Evolutionary conservation across 352 stramenopile species (phyloP).

Genomic region (Phytophthora macrochlamydospora): DNA sequence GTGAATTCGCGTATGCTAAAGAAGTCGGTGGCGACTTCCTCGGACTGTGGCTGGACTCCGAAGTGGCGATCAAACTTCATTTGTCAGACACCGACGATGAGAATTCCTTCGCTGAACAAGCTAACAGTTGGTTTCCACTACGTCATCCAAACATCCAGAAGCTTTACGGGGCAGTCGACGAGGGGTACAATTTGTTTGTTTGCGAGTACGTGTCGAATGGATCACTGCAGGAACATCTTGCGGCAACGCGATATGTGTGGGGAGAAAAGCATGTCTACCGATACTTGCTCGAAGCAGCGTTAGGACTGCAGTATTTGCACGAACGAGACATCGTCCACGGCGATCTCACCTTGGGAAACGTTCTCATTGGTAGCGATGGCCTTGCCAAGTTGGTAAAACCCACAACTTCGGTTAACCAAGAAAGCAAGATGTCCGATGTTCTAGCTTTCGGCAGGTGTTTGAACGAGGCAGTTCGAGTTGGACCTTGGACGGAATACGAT

Average conservation of each 20-base stretch:
- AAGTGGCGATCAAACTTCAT: background rate
- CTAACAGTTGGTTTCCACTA: background rate
- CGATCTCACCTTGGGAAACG: too few relatives aligned
- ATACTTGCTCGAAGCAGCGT: too few relatives aligned
- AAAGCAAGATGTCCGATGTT: background rate
- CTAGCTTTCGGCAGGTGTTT: background rate
- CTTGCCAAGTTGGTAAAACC: conserved; percentile 11
- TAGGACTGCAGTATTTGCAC: too few relatives aligned
- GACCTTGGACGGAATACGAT: background rate
- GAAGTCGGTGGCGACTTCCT: background rate
- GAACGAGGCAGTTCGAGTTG: background rate
- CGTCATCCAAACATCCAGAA: background rate
- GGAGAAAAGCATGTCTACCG: too few relatives aligned
- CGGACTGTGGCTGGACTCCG: background rate
- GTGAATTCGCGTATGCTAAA: background rate
- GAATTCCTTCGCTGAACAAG: background rate
- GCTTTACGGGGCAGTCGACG: background rate
- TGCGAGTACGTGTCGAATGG: background rate
- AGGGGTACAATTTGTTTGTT: background rate
- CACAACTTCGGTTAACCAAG: background rate
- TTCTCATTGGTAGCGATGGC: conserved; percentile 3
- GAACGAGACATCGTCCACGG: too few relatives aligned
- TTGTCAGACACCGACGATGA: background rate
- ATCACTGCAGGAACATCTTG: background rate
- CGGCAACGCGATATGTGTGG: too few relatives aligned